phyloP scores from a whole-genome alignment of 495 filamentous ascomycete genomes.

The Eremomyces bilateralis region DNA sequence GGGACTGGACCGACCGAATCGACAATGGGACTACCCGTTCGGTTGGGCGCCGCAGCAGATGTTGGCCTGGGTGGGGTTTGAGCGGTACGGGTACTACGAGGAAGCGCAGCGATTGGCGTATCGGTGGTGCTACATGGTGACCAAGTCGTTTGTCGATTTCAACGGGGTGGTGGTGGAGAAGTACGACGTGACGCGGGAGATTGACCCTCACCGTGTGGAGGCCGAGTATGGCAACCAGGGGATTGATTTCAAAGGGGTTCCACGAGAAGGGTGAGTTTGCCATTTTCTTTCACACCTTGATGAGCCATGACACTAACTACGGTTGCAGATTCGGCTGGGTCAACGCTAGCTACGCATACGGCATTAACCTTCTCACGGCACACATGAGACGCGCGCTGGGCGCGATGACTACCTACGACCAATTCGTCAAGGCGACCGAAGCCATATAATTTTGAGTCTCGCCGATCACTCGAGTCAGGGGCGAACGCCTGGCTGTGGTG shows the following conservation, averaged over 20 bases:
- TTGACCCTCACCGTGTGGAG: slow-evolving; percentile 78
- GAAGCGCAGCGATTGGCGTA: slow-evolving; percentile 77
- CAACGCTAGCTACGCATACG: slow-evolving; percentile 87
- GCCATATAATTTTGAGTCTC: too few relatives aligned
- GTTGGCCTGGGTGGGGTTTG: slow-evolving; percentile 80
- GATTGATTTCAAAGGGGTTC: slow-evolving; percentile 76
- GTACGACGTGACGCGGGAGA: slow-evolving; percentile 79
- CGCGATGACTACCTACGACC: slow-evolving; percentile 61
- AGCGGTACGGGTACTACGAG: slow-evolving; percentile 73
- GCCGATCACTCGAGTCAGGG: too few relatives aligned
- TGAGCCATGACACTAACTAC: slow-evolving; percentile 9
- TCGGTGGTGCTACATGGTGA: slow-evolving; percentile 95
- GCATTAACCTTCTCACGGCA: slow-evolving; percentile 59
- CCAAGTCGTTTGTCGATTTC: slow-evolving; percentile 89
- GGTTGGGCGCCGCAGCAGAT: slow-evolving; percentile 99
- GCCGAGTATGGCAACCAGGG: slow-evolving; percentile 98
- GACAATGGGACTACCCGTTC: slow-evolving; percentile 96
- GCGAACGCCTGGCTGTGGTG: too few relatives aligned
- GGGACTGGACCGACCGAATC: slow-evolving; percentile 63
- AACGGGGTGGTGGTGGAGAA: slow-evolving; percentile 97
- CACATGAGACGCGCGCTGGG: slow-evolving; percentile 74
- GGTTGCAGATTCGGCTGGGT: slow-evolving; percentile 84
- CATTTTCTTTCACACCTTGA: slow-evolving; percentile 4
- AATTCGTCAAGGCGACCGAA: slow-evolving; percentile 34
- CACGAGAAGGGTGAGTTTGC: slow-evolving; percentile 64